phyloP scores from a whole-genome alignment of 768 basidiomycete genomes.

The Mycena latifolia region DNA sequence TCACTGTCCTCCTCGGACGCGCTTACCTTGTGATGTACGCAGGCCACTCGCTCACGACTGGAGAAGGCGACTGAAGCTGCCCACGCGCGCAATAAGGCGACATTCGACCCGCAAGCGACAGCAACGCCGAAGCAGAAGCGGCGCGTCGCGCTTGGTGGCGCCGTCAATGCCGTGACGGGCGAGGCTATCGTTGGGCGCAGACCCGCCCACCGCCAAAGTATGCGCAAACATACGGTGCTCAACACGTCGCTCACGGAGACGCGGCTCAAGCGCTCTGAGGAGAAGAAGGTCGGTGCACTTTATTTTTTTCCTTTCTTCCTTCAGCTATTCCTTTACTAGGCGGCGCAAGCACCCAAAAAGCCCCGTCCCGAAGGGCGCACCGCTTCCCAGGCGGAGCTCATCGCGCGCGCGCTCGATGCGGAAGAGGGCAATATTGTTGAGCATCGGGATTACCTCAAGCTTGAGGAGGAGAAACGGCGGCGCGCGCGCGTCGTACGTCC shows the following conservation, averaged over 20 bases:
- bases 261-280: constrained; percentile 73
- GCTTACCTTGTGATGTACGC: constrained; percentile 24
- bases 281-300: constrained; percentile 63
- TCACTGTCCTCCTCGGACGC: not conserved
- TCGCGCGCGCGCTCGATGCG: constrained; percentile 85
- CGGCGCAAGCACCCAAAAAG: constrained; percentile 71
- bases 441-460: constrained; percentile 81
- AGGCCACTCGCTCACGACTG: constrained; percentile 68
- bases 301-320: not conserved
- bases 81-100: constrained; percentile 73
- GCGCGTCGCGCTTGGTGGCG: constrained; percentile 67
- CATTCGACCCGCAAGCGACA: constrained; percentile 68
- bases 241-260: constrained; percentile 77
- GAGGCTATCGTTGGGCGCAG: constrained; percentile 57
- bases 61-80: constrained; percentile 77
- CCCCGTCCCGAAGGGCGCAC: constrained; percentile 62
- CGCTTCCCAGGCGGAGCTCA: constrained; percentile 86
- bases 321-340: constrained; percentile 49
- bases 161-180: constrained; percentile 71
- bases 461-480: constrained; percentile 87
- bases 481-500: constrained; percentile 73
- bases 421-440: constrained; percentile 88
- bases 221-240: constrained; percentile 75
- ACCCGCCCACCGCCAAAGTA: constrained; percentile 63
- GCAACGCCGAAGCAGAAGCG: constrained; percentile 48